Conservation (phyloP, 352 stramenopile species). For the Globisporangium abappressorium region DNA sequence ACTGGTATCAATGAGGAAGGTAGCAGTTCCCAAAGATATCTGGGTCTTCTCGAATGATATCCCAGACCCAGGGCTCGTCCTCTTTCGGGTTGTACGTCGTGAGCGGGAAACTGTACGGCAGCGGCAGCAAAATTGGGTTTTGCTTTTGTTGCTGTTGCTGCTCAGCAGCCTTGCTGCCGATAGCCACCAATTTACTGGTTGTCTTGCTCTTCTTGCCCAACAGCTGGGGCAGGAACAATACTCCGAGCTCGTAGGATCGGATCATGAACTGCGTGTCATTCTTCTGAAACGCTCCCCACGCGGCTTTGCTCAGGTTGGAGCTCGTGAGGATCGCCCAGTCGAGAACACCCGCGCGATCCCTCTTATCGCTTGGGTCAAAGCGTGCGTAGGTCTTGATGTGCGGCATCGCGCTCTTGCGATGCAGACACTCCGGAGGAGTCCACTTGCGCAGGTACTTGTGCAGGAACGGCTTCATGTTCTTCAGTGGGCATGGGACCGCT, state of each 20-base stretch:
- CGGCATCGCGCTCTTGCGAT: constrained; percentile 78
- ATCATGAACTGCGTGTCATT: constrained; percentile 79
- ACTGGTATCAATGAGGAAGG: constrained; percentile 30
- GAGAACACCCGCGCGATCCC: constrained; percentile 24
- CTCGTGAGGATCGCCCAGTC: constrained; percentile 82
- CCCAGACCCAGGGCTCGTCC: constrained; percentile 83
- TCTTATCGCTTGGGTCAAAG: constrained; percentile 29
- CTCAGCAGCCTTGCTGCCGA: constrained; percentile 30
- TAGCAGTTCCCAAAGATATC: constrained; percentile 77
- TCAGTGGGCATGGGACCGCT: constrained; percentile 69
- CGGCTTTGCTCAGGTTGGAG: constrained; percentile 81
- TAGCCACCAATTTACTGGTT: constrained; percentile 22
- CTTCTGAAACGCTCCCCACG: constrained; percentile 75
- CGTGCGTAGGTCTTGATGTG: constrained; percentile 83
- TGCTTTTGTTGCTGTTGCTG: background rate
- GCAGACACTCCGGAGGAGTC: constrained; percentile 45
- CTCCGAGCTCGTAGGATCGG: constrained; percentile 76
- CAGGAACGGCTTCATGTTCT: constrained; percentile 86
- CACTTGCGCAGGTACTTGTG: constrained; percentile 84
- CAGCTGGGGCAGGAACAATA: constrained; percentile 61
- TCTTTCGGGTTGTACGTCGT: constrained; percentile 61
- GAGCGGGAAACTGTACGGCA: constrained; percentile 71
- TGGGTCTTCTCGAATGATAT: constrained; percentile 58
- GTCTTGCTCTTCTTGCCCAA: constrained; percentile 10
- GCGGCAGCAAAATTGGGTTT: constrained; percentile 25